phyloP scores from a whole-genome alignment of 495 filamentous ascomycete genomes.

The Aspergillus egyptiacus region DNA sequence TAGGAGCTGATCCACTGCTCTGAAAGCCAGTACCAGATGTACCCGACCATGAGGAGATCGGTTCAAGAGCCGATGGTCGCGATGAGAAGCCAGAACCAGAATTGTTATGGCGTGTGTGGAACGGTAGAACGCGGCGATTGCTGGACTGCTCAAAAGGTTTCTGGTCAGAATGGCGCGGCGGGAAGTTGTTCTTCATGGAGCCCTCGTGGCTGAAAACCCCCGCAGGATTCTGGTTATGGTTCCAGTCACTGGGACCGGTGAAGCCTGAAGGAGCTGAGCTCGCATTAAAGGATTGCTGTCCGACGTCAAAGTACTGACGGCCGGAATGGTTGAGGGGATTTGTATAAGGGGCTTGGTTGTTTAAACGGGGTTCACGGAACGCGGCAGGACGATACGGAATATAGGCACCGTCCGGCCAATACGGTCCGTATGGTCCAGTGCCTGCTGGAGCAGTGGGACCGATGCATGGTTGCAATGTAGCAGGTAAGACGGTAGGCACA shows the following conservation, averaged over 20 bases:
- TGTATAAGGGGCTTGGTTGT: conserved; percentile 20
- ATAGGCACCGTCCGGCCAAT: conserved; percentile 72
- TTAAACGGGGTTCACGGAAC: conserved; percentile 53
- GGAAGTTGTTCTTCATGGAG: conserved; percentile 34
- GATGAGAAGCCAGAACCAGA: conserved; percentile 16
- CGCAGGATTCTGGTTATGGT: conserved; percentile 24
- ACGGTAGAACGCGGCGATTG: conserved; percentile 28
- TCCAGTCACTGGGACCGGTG: conserved; percentile 29
- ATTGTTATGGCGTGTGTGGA: conserved; percentile 26
- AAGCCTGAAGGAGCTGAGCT: conserved; percentile 22
- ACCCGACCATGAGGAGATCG: conserved; percentile 23
- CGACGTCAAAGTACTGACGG: conserved; percentile 26
- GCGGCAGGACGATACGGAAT: conserved; percentile 69
- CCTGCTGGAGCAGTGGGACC: conserved; percentile 71
- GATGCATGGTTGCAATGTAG: conserved; percentile 61
- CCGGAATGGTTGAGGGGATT: conserved; percentile 17
- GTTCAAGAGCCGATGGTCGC: conserved; percentile 18
- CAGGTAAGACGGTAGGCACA: conserved; percentile 64
- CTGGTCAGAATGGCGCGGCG: conserved; percentile 40
- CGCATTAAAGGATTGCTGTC: conserved; percentile 26
- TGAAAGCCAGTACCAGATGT: conserved; percentile 21
- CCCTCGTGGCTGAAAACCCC: conserved; percentile 24
- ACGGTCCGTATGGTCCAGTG: conserved; percentile 64
- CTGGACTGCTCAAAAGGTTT: conserved; percentile 16
- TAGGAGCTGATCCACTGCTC: conserved; percentile 13